Conservation (phyloP, 225 moss, liverwort and hornwort genomes). For the Takakia lepidozioides region DNA sequence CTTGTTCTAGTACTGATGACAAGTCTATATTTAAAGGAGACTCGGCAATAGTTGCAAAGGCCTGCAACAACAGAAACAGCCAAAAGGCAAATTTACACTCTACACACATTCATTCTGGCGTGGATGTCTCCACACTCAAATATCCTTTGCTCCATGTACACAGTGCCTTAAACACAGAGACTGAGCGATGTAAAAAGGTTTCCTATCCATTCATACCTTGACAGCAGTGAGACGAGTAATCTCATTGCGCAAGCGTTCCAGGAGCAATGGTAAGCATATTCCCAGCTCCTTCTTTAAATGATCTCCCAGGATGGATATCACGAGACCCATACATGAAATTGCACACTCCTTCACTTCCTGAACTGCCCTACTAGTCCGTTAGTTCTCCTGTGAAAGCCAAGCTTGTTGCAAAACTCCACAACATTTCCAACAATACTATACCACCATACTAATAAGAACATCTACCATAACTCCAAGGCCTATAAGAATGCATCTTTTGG, state of each 20-base stretch:
- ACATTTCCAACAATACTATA: background rate
- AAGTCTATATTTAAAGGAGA: constrained; percentile 95
- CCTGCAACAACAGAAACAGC: constrained; percentile 31
- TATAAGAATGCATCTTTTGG: too few species aligned
- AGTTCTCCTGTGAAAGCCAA: constrained; percentile 12
- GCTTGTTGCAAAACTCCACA: too few species aligned
- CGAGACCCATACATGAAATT: constrained; percentile 99
- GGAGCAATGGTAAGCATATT: constrained; percentile 81
- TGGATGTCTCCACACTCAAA: too few species aligned
- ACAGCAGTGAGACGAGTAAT: constrained; percentile 98
- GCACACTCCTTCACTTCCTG: constrained; percentile 99
- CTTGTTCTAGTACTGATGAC: constrained; percentile 98
- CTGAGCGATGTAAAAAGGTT: too few species aligned
- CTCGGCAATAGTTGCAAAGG: constrained; percentile 98
- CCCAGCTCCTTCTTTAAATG: constrained; percentile 85
- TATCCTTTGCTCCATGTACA: too few species aligned
- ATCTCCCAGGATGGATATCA: constrained; percentile 96
- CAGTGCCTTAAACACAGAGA: too few species aligned
- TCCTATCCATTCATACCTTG: constrained; percentile 74
- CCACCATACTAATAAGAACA: background rate
- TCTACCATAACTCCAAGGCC: too few species aligned
- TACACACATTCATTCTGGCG: too few species aligned
- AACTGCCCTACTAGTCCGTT: constrained; percentile 20
- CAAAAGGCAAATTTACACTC: too few species aligned
- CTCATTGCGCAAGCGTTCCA: constrained; percentile 95